Evolutionary conservation across 2,329 filamentous ascomycete genomes (phyloP).

Genomic region (Penicillium hesseltinei): DNA sequence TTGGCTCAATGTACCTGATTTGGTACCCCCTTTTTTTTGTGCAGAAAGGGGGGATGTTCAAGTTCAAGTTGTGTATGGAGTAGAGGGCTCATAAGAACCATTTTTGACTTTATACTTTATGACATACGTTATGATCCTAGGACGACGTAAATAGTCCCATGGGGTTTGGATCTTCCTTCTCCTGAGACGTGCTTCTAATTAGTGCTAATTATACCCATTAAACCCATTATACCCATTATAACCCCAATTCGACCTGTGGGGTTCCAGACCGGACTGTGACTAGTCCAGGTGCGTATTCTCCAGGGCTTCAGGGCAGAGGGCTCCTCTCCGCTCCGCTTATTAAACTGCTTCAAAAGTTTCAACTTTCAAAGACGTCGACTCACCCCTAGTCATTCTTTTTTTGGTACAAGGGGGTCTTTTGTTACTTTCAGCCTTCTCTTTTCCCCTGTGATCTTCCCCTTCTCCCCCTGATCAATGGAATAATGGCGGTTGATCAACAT

Average conservation of each 20-base stretch:
- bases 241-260: conserved; percentile 4
- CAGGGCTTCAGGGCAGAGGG: neutral
- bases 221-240: neutral
- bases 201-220: conserved; percentile 6
- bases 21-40: neutral
- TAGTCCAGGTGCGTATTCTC: conserved; percentile 13
- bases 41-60: neutral
- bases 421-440: conserved; percentile 8
- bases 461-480: conserved; percentile 34
- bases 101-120: too few species aligned
- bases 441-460: conserved; percentile 1
- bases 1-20: neutral
- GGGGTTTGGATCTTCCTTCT: neutral
- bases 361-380: conserved; percentile 15
- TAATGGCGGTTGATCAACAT: conserved; percentile 43
- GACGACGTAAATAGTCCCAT: neutral
- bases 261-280: conserved; percentile 8
- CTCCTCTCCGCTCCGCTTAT: conserved; percentile 14
- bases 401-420: conserved; percentile 11
- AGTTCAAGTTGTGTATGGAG: too few species aligned
- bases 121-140: too few species aligned
- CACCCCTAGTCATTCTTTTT: conserved; percentile 41
- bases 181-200: conserved; percentile 7
- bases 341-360: conserved; percentile 16
- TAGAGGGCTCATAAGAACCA: too few species aligned